Percentiles rank a stretch among this genome's conserved stretches.
Conservation (phyloP, 805 yeast species). For the Saturnispora dispora region DNA sequence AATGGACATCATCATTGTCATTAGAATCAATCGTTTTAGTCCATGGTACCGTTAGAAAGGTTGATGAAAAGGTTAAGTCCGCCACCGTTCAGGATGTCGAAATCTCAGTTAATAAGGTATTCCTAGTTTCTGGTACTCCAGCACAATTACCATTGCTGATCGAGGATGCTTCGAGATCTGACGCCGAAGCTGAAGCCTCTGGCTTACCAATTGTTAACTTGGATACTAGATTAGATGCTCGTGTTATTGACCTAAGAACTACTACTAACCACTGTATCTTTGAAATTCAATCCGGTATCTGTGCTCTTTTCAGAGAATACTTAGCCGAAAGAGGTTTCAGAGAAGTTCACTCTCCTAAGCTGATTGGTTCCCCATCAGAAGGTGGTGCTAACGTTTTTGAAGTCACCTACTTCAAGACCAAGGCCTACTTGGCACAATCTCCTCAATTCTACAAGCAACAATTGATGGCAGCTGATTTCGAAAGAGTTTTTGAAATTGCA, state of each 20-base stretch:
- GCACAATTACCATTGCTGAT: constrained; percentile 86
- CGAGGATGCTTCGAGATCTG: constrained; percentile 95
- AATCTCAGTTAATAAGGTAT: constrained; percentile 65
- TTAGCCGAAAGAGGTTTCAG: constrained; percentile 57
- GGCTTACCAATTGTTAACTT: constrained; percentile 91
- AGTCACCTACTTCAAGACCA: constrained; percentile 83
- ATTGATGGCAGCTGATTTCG: constrained; percentile 96
- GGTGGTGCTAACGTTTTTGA: constrained; percentile 98
- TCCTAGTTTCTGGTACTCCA: constrained; percentile 79
- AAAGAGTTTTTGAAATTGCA: constrained; percentile 89
- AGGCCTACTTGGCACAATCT: constrained; percentile 93
- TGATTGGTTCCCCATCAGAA: constrained; percentile 92
- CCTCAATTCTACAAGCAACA: constrained; percentile 98
- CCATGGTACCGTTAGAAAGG: constrained; percentile 73
- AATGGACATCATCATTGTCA: constrained; percentile 83
- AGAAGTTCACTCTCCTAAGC: constrained; percentile 94
- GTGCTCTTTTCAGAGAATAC: constrained; percentile 83
- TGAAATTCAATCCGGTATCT: constrained; percentile 85
- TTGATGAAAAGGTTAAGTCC: constrained; percentile 78
- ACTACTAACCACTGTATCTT: constrained; percentile 96
- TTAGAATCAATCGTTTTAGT: constrained; percentile 89
- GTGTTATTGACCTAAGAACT: constrained; percentile 95
- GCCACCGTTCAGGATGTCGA: constrained; percentile 90
- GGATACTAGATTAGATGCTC: constrained; percentile 89
- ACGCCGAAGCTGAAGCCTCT: constrained; percentile 84